These are phyloP conservation scores for Microcos paniculata DNA, from an alignment of 345 rosid species.

Conservation along the genomic window DNA sequence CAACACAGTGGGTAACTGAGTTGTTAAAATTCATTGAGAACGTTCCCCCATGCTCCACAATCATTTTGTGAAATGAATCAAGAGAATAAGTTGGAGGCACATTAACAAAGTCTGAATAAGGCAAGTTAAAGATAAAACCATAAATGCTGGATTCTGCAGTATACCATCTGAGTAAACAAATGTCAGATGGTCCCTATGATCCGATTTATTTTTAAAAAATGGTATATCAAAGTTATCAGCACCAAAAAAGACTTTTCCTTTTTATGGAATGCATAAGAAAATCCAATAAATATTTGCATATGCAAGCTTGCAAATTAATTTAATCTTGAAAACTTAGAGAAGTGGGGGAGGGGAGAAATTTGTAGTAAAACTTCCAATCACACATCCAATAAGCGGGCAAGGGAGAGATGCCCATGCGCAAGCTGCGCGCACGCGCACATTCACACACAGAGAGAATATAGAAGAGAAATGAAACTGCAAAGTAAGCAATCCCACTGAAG, in stretches of 20 bases:
- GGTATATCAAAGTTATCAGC: background rate
- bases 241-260: background rate
- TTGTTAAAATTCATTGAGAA: slow-evolving; percentile 94
- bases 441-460: background rate
- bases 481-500: slow-evolving; percentile 28
- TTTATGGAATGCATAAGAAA: too few species aligned
- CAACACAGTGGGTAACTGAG: slow-evolving; percentile 86
- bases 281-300: too few species aligned
- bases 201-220: too few species aligned
- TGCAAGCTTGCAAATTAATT: background rate
- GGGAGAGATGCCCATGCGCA: background rate
- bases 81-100: slow-evolving; percentile 59
- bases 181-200: background rate
- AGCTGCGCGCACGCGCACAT: background rate
- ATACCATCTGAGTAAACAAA: background rate
- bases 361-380: background rate
- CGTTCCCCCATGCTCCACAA: slow-evolving; percentile 86
- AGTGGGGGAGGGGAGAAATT: background rate
- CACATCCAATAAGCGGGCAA: background rate
- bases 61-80: slow-evolving; percentile 81
- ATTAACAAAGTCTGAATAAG: slow-evolving; percentile 77
- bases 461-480: slow-evolving; percentile 5
- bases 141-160: background rate
- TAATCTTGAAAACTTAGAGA: background rate
- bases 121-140: slow-evolving; percentile 20